A percentile compares a stretch with the other conserved stretches of the same genome.
Evolutionary conservation across 2,329 filamentous ascomycete species (phyloP).

Genomic region (Cryphonectria naterciae): DNA sequence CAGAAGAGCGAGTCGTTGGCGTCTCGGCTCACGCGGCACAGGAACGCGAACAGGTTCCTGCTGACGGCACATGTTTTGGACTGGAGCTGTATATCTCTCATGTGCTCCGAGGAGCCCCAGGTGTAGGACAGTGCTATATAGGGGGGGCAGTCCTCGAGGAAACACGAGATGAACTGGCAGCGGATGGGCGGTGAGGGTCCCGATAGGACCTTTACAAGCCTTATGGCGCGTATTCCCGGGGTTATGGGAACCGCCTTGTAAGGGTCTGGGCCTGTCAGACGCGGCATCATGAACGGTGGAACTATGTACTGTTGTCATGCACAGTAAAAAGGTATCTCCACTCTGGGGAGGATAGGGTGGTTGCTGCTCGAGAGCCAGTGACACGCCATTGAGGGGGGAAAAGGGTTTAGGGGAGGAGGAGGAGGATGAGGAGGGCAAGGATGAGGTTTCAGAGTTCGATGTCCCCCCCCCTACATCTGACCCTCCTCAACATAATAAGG

Average conservation of each 20-base stretch:
- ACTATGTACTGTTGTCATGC: neutral
- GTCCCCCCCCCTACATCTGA: too few species aligned
- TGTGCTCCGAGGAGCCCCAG: constrained; percentile 10
- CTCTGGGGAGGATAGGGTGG: neutral
- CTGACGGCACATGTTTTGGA: neutral
- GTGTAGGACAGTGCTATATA: constrained; percentile 24
- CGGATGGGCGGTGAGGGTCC: neutral
- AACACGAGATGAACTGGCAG: constrained; percentile 1
- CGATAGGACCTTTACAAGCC: neutral
- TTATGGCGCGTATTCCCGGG: neutral
- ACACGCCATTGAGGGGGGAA: neutral
- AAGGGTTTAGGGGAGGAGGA: neutral
- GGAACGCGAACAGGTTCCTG: constrained; percentile 9
- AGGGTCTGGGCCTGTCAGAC: neutral
- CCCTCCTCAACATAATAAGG: neutral
- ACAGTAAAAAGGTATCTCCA: neutral
- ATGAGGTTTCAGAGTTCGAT: neutral
- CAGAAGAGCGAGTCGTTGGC: constrained; percentile 18
- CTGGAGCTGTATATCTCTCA: constrained; percentile 5
- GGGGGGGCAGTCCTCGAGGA: constrained; percentile 12
- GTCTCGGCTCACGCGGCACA: constrained; percentile 6
- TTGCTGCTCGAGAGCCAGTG: neutral
- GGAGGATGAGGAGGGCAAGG: neutral
- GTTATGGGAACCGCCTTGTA: neutral
- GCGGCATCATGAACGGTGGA: neutral